Base-by-base conservation (phyloP, 2,329 filamentous ascomycete genomes). In the Cercospora nicotianae region DNA sequence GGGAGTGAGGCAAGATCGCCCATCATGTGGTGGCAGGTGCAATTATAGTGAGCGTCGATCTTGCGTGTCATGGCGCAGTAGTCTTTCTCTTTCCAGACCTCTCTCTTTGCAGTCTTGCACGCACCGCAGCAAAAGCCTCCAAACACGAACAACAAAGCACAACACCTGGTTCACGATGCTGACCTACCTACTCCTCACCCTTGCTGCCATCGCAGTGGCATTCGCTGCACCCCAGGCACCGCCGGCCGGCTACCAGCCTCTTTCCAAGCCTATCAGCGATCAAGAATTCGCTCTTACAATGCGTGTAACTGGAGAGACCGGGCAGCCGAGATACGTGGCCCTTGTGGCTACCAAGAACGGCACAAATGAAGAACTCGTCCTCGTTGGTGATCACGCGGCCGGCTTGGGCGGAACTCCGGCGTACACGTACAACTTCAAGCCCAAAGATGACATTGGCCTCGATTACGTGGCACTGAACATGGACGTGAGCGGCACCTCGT, bases 331-430 rank as follows among this genome's bases (percentile, higher is more conserved):
- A 13, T 36, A 48, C 3, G 63, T 68, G 12, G 68, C 67, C 9
- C 64, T 70, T n/a, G 66, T 67, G 16, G 69, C 64, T 33, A 65
- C 68, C 3, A 48, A 63, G 31, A 69, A 70, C 39, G 69, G 67
- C 36, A 65, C 66, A 5, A 48, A 55, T 26, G 48, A 57, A 9
- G 62, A 70, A 26, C 60, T 67, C 1, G 30, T 67, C 12, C n/a
- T n/a, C n/a, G n/a, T n/a, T n/a, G n/a, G n/a, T n/a, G n/a, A n/a
- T n/a, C n/a, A n/a, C n/a, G n/a, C n/a, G n/a, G n/a, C n/a, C n/a
- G n/a, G n/a, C n/a, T n/a, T n/a, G n/a, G n/a, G n/a, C n/a, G n/a
- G n/a, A n/a, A n/a, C 69, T 12, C 62, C 67, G 16, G 65, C 69
- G 13, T 68, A 68, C 45, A 61, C 55, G 30, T 39, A 51, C 48